Evolutionary conservation across 768 basidiomycete genomes (phyloP).

Genomic region (Leccinum variicolor): DNA sequence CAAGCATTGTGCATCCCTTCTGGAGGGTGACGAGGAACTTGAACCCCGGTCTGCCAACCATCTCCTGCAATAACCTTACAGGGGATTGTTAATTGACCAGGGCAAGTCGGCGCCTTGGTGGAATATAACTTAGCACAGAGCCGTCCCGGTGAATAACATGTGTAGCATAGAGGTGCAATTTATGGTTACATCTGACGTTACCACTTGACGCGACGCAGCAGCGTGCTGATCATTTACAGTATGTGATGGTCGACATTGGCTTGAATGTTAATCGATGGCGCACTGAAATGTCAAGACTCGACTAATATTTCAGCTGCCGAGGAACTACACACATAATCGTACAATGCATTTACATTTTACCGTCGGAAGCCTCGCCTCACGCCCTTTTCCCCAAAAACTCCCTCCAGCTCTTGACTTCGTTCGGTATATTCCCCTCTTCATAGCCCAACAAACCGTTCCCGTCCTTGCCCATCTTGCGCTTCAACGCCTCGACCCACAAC

Average conservation of each 20-base stretch:
- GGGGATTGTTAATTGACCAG: no score
- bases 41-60: no score
- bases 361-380: conserved; percentile 25
- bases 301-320: not conserved
- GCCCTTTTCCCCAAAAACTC: conserved; percentile 80
- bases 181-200: not conserved
- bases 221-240: not conserved
- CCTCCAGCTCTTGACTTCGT: conserved; percentile 89
- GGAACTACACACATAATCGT: not conserved
- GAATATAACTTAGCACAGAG: no score
- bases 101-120: no score
- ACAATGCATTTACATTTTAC: not conserved
- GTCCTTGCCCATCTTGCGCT: conserved; percentile 77
- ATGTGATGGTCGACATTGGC: no score
- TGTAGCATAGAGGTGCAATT: no score
- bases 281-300: not conserved
- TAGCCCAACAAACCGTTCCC: conserved; percentile 65
- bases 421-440: conserved; percentile 82
- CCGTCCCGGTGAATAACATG: no score
- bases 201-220: not conserved
- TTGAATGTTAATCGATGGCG: no score
- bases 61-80: no score
- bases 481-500: conserved; percentile 88
- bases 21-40: no score
- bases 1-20: no score